Evolutionary conservation across 768 basidiomycete species (phyloP), one percentile per base, ranked within the genome.

Genomic region (Xerocomellus dryophilus): DNA sequence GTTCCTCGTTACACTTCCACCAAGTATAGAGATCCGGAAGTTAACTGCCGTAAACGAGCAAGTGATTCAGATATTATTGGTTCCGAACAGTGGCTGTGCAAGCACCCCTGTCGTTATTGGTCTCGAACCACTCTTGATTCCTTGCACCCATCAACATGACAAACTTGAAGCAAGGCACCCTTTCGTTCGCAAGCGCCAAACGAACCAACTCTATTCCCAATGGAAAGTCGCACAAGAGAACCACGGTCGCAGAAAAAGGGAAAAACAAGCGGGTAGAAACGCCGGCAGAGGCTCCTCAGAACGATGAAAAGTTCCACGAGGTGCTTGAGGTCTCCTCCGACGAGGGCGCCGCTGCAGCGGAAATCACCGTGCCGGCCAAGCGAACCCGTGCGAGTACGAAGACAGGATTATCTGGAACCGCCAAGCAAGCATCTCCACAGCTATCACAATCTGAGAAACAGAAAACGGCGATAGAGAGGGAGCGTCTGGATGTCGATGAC

Each of bases 161-260:
- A 25, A 25, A 25, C 23, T 25, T 78, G 51, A 80, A 75, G 56
- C 82, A 84, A 60, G 71, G 69, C 0, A 78, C 71, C 0, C 70
- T 84, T 8, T 62, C 66, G 0, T 84, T 83, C 51, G 52, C 75
- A 0, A 73, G 76, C 20, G 65, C 73, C 1, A 83, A 83, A 61
- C 77, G 78, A 35, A 76, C 74, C 7, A 70, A 68, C 1, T 72
- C 74, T 14, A 35, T 49, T 32, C 17, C 32, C 4, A 54, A 47
- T 42, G 54, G 38, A 21, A 70, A 71, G 42, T 31, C 50, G 8
- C 59, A 69, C 49, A 53, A 62, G 20, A 50, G 23, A 20, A 3
- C 47, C 10, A 17, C 29, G 1, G 42, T 29, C 31, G 11, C 57
- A 7, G 59, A 58, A 27, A 61, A 58, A 14, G 49, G 35, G n/a